A percentile compares a stretch with the other conserved stretches of the same genome.
Conservation (phyloP, 805 yeast species). For the Candida insectorum region DNA sequence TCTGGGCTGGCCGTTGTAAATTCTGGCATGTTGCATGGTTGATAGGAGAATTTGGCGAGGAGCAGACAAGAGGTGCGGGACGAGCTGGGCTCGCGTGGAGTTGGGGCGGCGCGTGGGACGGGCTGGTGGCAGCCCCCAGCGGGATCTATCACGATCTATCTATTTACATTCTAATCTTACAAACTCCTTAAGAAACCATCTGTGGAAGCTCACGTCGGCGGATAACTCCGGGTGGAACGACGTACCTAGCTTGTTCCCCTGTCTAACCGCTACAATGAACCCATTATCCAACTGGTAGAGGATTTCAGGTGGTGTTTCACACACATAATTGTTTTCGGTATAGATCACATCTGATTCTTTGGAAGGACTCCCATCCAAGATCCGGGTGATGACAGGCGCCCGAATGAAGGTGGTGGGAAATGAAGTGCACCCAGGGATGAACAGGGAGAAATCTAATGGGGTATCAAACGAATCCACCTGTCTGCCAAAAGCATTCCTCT, state of each 20-base stretch:
- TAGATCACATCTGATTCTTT: conserved; percentile 10
- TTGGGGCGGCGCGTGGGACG: neutral
- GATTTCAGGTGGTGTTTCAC: conserved; percentile 34
- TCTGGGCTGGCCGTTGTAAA: no score
- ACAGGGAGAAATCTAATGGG: conserved; percentile 39
- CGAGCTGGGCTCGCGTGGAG: no score
- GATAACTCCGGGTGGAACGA: conserved; percentile 80
- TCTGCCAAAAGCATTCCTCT: conserved; percentile 76
- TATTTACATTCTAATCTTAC: no score
- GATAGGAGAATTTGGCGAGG: neutral
- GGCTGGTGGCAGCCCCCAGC: neutral
- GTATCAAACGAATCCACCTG: conserved; percentile 64
- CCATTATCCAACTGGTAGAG: conserved; percentile 33
- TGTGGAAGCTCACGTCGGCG: conserved; percentile 57
- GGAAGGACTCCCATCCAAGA: conserved; percentile 8
- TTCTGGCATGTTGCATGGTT: no score
- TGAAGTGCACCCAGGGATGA: conserved; percentile 38
- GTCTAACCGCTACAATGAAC: conserved; percentile 68
- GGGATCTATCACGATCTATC: conserved; percentile 1
- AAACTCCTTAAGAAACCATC: conserved; percentile 65
- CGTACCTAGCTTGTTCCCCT: conserved; percentile 65
- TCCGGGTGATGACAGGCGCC: conserved; percentile 63
- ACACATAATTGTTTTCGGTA: conserved; percentile 21
- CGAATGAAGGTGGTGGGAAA: conserved; percentile 61
- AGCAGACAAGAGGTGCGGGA: no score